Evolutionary conservation across 225 moss, liverwort and hornwort species (phyloP).

Genomic region (Polytrichum commune): DNA sequence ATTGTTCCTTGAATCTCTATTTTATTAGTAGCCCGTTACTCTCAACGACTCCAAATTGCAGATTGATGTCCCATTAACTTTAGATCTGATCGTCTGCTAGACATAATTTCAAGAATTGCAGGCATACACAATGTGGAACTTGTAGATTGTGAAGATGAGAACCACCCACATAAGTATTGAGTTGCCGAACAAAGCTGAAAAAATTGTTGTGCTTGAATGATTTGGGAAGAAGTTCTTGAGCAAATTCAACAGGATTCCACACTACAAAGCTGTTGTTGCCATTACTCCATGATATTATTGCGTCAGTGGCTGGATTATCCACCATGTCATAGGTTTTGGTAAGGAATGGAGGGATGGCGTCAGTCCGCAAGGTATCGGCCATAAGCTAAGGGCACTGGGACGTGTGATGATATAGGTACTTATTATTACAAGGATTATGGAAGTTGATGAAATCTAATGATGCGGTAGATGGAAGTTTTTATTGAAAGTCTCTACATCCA

Average conservation of each 20-base stretch:
- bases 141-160: not conserved
- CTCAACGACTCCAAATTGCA: not conserved
- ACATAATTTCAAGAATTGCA: not conserved
- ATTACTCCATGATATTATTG: slow-evolving; percentile 50
- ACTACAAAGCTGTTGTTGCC: slow-evolving; percentile 56
- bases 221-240: slow-evolving; percentile 50
- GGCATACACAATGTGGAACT: no score
- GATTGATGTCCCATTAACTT: not conserved
- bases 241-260: slow-evolving; percentile 58
- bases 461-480: no score
- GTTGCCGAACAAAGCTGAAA: slow-evolving; percentile 66
- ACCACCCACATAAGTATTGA: slow-evolving; percentile 57
- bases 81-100: not conserved
- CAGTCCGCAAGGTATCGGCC: slow-evolving; percentile 41
- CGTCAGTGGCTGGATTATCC: slow-evolving; percentile 49
- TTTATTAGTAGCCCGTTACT: not conserved
- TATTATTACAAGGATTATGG: no score
- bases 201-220: slow-evolving; percentile 75
- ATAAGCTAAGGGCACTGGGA: slow-evolving; percentile 34
- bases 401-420: not conserved
- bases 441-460: no score
- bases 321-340: slow-evolving; percentile 72
- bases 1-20: not conserved
- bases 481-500: no score
- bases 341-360: slow-evolving; percentile 61